phyloP scores from a whole-genome alignment of 179 eudicot species.

The Corrigiola litoralis region DNA sequence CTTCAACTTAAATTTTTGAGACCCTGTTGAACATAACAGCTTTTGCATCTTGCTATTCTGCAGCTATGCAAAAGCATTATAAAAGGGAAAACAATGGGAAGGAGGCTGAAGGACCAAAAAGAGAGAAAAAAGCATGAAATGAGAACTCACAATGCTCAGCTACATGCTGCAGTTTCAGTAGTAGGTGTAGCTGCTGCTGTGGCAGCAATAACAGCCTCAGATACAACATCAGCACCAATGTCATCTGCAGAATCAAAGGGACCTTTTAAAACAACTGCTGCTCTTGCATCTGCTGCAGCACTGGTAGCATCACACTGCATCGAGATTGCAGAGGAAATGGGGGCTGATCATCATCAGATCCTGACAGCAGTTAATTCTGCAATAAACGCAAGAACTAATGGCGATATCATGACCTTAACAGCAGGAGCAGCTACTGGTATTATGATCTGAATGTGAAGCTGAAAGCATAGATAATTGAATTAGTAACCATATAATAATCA shows the following conservation, averaged over 20 bases:
- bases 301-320: conserved; percentile 94
- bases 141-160: conserved; percentile 82
- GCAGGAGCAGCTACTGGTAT: conserved; percentile 97
- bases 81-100: conserved; percentile 68
- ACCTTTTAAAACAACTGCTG: conserved; percentile 42
- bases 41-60: not conserved
- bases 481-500: not conserved
- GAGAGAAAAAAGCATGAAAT: conserved; percentile 78
- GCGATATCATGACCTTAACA: conserved; percentile 88
- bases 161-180: conserved; percentile 87
- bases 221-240: conserved; percentile 34
- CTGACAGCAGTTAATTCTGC: conserved; percentile 69
- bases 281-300: conserved; percentile 89
- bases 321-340: conserved; percentile 76
- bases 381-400: conserved; percentile 65
- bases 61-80: conserved; percentile 64
- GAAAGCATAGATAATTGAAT: not conserved
- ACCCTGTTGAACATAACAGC: not conserved
- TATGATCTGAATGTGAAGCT: not conserved
- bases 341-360: conserved; percentile 72
- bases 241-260: conserved; percentile 25
- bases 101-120: conserved; percentile 79
- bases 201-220: conserved; percentile 68
- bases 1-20: not conserved
- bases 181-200: conserved; percentile 97